Percentiles rank a stretch among this genome's conserved stretches.
These are phyloP conservation scores for Geopyxis carbonaria DNA, from an alignment of 495 filamentous ascomycete species.

Conservation along the genomic window DNA sequence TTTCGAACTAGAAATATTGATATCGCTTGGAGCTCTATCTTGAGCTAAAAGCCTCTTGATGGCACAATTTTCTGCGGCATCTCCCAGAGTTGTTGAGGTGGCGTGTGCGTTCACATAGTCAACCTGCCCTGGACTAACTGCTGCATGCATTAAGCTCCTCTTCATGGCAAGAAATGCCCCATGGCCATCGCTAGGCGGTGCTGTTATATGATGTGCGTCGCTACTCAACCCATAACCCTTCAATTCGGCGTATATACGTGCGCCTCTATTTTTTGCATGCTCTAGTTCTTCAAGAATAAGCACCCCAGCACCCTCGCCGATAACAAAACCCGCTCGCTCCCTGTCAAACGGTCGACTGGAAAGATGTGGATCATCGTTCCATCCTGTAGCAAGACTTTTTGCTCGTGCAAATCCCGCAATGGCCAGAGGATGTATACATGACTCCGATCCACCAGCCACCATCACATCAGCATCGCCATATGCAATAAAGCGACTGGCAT, in stretches of 20 bases:
- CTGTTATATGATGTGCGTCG: conserved; percentile 86
- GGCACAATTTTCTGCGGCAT: conserved; percentile 72
- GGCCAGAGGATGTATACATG: conserved; percentile 87
- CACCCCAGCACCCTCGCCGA: conserved; percentile 81
- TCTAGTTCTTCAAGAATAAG: conserved; percentile 78
- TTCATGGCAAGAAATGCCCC: conserved; percentile 77
- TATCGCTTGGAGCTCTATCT: conserved; percentile 39
- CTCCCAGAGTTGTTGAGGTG: conserved; percentile 69
- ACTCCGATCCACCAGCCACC: conserved; percentile 84
- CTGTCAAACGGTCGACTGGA: conserved; percentile 79
- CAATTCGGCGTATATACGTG: conserved; percentile 75
- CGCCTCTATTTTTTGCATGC: conserved; percentile 64
- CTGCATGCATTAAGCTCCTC: conserved; percentile 57
- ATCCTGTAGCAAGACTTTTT: conserved; percentile 63
- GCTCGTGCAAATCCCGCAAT: conserved; percentile 82
- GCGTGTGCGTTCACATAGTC: conserved; percentile 96
- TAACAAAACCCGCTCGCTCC: conserved; percentile 71
- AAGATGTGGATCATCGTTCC: conserved; percentile 53
- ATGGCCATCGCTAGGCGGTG: conserved; percentile 60
- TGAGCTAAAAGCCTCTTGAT: conserved; percentile 59
- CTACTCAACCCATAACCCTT: conserved; percentile 73
- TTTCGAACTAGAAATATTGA: conserved; percentile 86
- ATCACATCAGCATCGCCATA: conserved; percentile 85
- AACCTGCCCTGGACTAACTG: conserved; percentile 47
- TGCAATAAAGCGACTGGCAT: conserved; percentile 78